phyloP scores from a whole-genome alignment of 2,329 filamentous ascomycete species.

The Trichoderma sp. region DNA sequence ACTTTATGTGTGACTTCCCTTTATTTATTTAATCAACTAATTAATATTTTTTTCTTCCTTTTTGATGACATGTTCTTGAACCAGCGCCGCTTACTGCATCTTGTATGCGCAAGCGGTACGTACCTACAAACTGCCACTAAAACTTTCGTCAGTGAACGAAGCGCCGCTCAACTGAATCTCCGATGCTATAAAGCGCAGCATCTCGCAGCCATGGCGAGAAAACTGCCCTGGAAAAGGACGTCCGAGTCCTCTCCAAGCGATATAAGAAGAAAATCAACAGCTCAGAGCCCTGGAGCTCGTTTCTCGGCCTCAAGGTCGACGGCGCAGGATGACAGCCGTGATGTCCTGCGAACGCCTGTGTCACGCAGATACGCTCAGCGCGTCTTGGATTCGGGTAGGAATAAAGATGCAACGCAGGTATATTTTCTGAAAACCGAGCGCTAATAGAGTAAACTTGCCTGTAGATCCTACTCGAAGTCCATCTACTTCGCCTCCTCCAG shows the following conservation, averaged over 20 bases:
- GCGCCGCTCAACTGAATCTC: background rate
- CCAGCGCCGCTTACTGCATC: background rate
- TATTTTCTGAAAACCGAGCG: background rate
- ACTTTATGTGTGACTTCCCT: background rate
- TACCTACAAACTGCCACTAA: background rate
- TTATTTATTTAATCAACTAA: too few relatives aligned
- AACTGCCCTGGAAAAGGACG: constrained; percentile 19
- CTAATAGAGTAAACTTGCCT: background rate
- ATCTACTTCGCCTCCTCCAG: constrained; percentile 56
- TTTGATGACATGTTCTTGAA: background rate
- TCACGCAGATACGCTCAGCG: constrained; percentile 22
- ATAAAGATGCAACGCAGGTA: background rate
- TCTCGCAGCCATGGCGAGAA: constrained; percentile 16
- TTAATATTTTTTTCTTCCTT: background rate
- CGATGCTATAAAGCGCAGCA: background rate
- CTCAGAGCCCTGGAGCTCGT: background rate
- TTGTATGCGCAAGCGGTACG: background rate
- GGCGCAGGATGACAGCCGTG: background rate
- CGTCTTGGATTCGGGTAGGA: constrained; percentile 32
- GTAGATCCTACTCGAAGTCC: constrained; percentile 39
- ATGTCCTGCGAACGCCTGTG: background rate
- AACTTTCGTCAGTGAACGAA: background rate
- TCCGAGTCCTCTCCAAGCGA: background rate
- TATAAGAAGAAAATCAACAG: background rate
- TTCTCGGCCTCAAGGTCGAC: background rate